A percentile compares a stretch with the other conserved stretches of the same genome.
Evolutionary conservation across 345 rosid genomes (phyloP).

Genomic region (Crucihimalaya himalaica): DNA sequence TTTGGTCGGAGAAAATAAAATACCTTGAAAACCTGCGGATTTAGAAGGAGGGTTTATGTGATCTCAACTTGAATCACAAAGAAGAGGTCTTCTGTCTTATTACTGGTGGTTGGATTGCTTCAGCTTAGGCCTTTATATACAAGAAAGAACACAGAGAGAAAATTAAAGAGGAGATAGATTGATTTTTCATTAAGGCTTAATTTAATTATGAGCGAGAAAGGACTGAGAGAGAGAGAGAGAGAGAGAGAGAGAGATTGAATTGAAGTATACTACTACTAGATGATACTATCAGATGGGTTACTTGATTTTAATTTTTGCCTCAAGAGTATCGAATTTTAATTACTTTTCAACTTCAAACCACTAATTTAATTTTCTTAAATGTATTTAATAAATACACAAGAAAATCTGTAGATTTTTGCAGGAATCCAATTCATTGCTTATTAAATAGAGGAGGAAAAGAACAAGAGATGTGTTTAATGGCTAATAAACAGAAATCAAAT

Average conservation of each 20-base stretch:
- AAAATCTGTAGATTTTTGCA: slow-evolving; percentile 31
- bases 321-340: slow-evolving; percentile 33
- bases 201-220: slow-evolving; percentile 70
- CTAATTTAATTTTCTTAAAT: neutral
- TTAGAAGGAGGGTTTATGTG: slow-evolving; percentile 25
- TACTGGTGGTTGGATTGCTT: slow-evolving; percentile 44
- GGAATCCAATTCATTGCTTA: slow-evolving; percentile 57
- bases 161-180: slow-evolving; percentile 43
- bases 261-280: slow-evolving; percentile 37
- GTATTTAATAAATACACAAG: slow-evolving; percentile 11
- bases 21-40: slow-evolving; percentile 38
- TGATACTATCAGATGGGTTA: slow-evolving; percentile 21
- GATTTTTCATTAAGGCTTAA: slow-evolving; percentile 67
- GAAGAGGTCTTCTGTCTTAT: slow-evolving; percentile 32
- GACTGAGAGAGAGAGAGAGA: slow-evolving; percentile 41
- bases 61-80: slow-evolving; percentile 26
- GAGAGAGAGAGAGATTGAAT: slow-evolving; percentile 49
- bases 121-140: slow-evolving; percentile 57
- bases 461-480: slow-evolving; percentile 54
- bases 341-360: slow-evolving; percentile 34
- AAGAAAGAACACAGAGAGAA: slow-evolving; percentile 42
- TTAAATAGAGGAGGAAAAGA: slow-evolving; percentile 34
- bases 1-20: slow-evolving; percentile 30
- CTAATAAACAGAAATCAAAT: slow-evolving; percentile 41
- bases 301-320: slow-evolving; percentile 24